A percentile compares a stretch with the other conserved stretches of the same genome.
Conservation (phyloP, 202 grass and related monocot species). For the Schoenoplectus triqueter region DNA sequence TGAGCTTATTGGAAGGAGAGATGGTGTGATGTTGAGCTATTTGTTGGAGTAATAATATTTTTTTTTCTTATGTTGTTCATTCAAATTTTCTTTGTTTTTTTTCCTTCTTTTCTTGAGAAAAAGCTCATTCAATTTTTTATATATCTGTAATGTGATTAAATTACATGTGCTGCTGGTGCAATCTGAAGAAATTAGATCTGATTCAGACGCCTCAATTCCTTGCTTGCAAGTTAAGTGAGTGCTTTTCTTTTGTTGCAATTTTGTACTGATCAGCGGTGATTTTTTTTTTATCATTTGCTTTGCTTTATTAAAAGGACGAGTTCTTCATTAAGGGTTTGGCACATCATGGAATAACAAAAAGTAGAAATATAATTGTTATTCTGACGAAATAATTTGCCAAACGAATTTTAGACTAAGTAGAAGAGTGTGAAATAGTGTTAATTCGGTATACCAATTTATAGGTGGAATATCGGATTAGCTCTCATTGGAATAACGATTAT, state of each 20-base stretch:
- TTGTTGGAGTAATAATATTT: constrained; percentile 25
- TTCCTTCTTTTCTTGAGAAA: neutral
- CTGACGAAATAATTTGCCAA: no score
- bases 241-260: constrained; percentile 4
- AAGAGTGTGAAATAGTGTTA: no score
- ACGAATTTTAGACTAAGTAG: no score
- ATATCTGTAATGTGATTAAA: neutral
- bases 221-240: constrained; percentile 2
- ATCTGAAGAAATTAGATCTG: neutral
- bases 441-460: no score
- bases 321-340: neutral
- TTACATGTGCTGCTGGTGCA: neutral
- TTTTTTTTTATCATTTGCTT: neutral
- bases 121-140: constrained; percentile 6
- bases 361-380: no score
- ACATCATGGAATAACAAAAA: no score
- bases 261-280: neutral
- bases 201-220: neutral
- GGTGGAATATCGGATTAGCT: no score
- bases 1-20: neutral
- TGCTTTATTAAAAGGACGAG: neutral
- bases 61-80: constrained; percentile 16
- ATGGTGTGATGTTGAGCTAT: constrained; percentile 20
- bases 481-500: no score
- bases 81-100: neutral